Base-by-base conservation (phyloP, 2,329 filamentous ascomycete genomes). In the Microcyclosporella mali region DNA sequence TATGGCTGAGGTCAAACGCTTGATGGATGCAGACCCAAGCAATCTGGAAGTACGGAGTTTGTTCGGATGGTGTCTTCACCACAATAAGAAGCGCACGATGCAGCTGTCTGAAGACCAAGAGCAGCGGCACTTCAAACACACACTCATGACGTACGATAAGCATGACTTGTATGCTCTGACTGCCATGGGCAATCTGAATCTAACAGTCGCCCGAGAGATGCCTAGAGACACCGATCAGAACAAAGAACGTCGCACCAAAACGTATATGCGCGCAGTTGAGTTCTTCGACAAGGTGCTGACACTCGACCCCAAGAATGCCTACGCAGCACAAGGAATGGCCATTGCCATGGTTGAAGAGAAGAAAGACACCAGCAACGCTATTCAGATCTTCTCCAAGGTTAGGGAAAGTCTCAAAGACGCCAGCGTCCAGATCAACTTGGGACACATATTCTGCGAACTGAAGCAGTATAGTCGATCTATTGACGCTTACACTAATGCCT, bases 231-330 rank as follows among this genome's bases (percentile, higher is more conserved):
- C 85, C 0, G 92, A 97, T 7, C 75, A 81, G 46, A 90, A 98
- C 47, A 94, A 87, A 67, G 85, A 94, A 57, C 95, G 94, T 70
- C 82, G 89, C 40, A 85, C 83, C 44, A 85, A 84, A 55, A 84
- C 81, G 49, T 98, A 97, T 62, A 81, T 82, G 61, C 88, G 90
- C 54, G 89, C 92, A 0, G 89, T 97, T 9, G 94, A 98, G 62
- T 98, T 98, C 67, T 98, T 95, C 57, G 92, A 97, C 63, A 98
- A 98, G 69, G 90, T 90, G 3, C 72, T 98, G 16, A 88, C 94
- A 50, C 72, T 98, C n/a, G 92, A 98, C 59, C 82, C 88, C 0
- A 88, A 84, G 69, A 98, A 97, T 56, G 90, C 92, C 0, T 95
- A 94, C 63, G 94, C 94, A 6, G 92, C 92, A 2, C 92, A 98